Percentiles rank a stretch among this genome's conserved stretches.
Evolutionary conservation across 352 stramenopile species (phyloP).

Genomic region (Globisporangium orthogonon): DNA sequence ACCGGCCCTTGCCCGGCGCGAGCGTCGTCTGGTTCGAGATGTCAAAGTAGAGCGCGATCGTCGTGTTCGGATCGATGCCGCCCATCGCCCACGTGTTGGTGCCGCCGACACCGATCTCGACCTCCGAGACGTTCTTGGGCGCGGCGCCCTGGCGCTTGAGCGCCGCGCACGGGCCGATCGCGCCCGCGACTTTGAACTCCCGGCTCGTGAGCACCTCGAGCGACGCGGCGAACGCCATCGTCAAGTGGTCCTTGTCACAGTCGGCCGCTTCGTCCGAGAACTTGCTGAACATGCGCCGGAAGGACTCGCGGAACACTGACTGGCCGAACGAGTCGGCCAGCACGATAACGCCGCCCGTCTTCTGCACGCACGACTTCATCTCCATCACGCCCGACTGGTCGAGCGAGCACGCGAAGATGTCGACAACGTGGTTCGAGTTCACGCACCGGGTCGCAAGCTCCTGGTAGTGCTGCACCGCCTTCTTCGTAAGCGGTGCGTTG

Average conservation of each 20-base stretch:
- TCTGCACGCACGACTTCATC: conserved; percentile 97
- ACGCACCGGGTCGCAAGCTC: conserved; percentile 91
- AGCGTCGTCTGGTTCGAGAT: conserved; percentile 84
- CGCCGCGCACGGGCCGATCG: conserved; percentile 95
- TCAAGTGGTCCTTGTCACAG: conserved; percentile 93
- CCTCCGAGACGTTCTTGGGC: conserved; percentile 93
- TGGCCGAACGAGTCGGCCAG: conserved; percentile 97
- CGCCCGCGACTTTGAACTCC: conserved; percentile 98
- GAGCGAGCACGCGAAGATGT: conserved; percentile 98
- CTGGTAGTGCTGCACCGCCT: conserved; percentile 95
- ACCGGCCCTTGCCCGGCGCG: conserved; percentile 88
- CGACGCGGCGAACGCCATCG: conserved; percentile 94
- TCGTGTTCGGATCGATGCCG: conserved; percentile 96
- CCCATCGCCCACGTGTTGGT: conserved; percentile 95
- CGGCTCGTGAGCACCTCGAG: conserved; percentile 96
- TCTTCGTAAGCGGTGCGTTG: conserved; percentile 92
- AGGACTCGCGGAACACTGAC: conserved; percentile 98
- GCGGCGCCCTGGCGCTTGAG: conserved; percentile 92
- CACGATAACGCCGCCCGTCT: conserved; percentile 98
- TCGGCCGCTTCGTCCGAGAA: conserved; percentile 93
- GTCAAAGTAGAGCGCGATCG: conserved; percentile 99
- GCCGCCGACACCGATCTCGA: conserved; percentile 92
- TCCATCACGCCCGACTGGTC: conserved; percentile 98
- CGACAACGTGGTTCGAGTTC: conserved; percentile 93
- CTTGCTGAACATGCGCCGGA: conserved; percentile 96